Conservation (phyloP, 805 yeast species). For the Millerozyma acaciae region DNA sequence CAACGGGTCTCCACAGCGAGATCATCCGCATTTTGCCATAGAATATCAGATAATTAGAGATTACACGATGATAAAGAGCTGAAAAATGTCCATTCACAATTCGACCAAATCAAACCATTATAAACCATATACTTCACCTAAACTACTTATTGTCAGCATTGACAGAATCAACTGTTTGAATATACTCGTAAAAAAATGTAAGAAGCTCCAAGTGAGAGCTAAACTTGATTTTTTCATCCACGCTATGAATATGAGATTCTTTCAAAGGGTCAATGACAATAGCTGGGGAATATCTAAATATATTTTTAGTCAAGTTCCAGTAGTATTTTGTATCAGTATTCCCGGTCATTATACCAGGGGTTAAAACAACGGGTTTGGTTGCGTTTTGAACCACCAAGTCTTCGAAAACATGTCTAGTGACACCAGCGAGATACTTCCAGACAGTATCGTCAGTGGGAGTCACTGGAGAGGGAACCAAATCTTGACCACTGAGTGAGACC, state of each 20-base stretch:
- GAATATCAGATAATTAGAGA: not conserved
- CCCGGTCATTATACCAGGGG: slow-evolving; percentile 53
- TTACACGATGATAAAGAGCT: not conserved
- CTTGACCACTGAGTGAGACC: slow-evolving; percentile 9
- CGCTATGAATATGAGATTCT: slow-evolving; percentile 30
- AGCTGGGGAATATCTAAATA: slow-evolving; percentile 45
- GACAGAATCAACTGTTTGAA: slow-evolving; percentile 36
- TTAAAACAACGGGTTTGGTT: slow-evolving; percentile 27
- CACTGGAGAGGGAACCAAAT: slow-evolving; percentile 44
- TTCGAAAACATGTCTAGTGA: slow-evolving; percentile 59
- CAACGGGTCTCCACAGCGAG: no score
- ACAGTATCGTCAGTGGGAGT: slow-evolving; percentile 40
- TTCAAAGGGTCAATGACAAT: slow-evolving; percentile 10
- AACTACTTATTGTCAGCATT: slow-evolving; percentile 6
- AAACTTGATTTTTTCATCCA: slow-evolving; percentile 29
- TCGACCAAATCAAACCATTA: no score
- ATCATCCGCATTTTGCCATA: not conserved
- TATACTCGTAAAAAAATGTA: slow-evolving; percentile 43
- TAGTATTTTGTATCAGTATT: slow-evolving; percentile 62
- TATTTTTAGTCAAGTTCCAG: slow-evolving; percentile 52
- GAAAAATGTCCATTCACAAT: no score
- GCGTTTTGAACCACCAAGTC: slow-evolving; percentile 41
- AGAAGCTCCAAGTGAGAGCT: slow-evolving; percentile 31
- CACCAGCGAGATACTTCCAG: slow-evolving; percentile 61
- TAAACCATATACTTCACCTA: not conserved